Evolutionary conservation across 495 filamentous ascomycete genomes (phyloP).

Genomic region (Amniculicola lignicola): DNA sequence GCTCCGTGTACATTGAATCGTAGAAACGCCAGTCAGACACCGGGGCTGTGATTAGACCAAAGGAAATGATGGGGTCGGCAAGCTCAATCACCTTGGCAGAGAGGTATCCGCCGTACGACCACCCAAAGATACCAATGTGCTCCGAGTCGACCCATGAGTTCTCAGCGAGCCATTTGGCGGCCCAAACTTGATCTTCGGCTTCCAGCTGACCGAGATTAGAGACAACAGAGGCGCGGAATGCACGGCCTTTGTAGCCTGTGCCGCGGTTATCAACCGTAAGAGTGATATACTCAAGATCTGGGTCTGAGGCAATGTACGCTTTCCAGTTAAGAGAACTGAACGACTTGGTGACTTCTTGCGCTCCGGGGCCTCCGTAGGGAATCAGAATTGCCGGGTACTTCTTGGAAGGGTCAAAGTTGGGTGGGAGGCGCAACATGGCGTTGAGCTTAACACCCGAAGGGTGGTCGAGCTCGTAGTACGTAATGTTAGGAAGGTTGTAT

Average conservation of each 20-base stretch:
- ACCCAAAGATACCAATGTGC: constrained; percentile 58
- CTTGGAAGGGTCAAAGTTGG: constrained; percentile 38
- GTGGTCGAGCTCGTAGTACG: constrained; percentile 26
- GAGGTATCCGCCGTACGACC: constrained; percentile 59
- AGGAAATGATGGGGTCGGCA: constrained; percentile 50
- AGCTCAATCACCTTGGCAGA: constrained; percentile 55
- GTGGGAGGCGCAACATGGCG: constrained; percentile 28
- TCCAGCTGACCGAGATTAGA: constrained; percentile 54
- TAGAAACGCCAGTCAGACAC: constrained; percentile 61
- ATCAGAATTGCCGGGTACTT: constrained; percentile 57
- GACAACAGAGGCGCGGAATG: constrained; percentile 49
- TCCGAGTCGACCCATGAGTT: constrained; percentile 48
- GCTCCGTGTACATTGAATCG: constrained; percentile 62
- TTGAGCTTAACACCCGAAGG: constrained; percentile 22
- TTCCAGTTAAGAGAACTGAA: constrained; percentile 48
- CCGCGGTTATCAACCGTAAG: constrained; percentile 56
- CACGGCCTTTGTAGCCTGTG: constrained; percentile 53
- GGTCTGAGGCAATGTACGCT: constrained; percentile 55
- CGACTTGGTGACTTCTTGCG: constrained; percentile 50
- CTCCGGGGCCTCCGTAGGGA: constrained; percentile 55
- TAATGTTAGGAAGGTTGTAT: constrained; percentile 51
- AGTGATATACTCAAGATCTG: constrained; percentile 57
- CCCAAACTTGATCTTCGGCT: constrained; percentile 56
- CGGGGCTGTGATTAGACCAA: constrained; percentile 54
- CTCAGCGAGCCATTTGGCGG: constrained; percentile 47